phyloP scores from a whole-genome alignment of 2,329 filamentous ascomycete genomes.

The Coleophoma crateriformis region DNA sequence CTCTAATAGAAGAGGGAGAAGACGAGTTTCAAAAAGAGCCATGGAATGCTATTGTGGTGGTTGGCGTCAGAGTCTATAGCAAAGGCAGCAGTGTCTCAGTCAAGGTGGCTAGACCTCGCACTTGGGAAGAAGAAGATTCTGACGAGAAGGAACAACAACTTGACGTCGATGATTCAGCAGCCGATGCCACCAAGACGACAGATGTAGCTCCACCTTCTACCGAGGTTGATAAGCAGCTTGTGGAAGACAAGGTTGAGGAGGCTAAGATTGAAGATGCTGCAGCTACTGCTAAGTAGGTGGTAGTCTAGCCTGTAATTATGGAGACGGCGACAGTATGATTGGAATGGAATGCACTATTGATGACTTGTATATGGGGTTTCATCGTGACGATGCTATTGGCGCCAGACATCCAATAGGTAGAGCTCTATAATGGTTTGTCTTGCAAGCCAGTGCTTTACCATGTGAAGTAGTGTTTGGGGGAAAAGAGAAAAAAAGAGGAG shows the following conservation, averaged over 20 bases:
- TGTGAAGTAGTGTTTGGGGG: too few relatives aligned
- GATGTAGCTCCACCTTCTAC: slow-evolving; percentile 15
- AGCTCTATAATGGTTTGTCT: too few relatives aligned
- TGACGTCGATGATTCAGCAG: slow-evolving; percentile 40
- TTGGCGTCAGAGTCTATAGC: slow-evolving; percentile 56
- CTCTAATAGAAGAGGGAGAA: slow-evolving; percentile 38
- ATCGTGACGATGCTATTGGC: too few relatives aligned
- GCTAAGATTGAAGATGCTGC: too few relatives aligned
- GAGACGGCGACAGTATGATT: too few relatives aligned
- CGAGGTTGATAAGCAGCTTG: slow-evolving; percentile 25
- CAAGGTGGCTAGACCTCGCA: slow-evolving; percentile 16
- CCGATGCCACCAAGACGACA: slow-evolving; percentile 36
- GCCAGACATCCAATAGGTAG: too few relatives aligned
- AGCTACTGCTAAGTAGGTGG: too few relatives aligned
- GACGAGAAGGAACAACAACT: slow-evolving; percentile 20
- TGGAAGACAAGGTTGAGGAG: not conserved
- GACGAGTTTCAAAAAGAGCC: slow-evolving; percentile 51
- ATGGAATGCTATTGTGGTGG: slow-evolving; percentile 59
- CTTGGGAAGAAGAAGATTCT: slow-evolving; percentile 12
- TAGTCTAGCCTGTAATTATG: too few relatives aligned
- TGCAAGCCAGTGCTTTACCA: too few relatives aligned
- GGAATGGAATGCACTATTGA: too few relatives aligned
- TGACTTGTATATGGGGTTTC: too few relatives aligned
- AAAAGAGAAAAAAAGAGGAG: too few relatives aligned
- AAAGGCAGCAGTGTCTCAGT: slow-evolving; percentile 30